phyloP scores from a whole-genome alignment of 2,329 filamentous ascomycete species.

The Penicillium sp. region DNA sequence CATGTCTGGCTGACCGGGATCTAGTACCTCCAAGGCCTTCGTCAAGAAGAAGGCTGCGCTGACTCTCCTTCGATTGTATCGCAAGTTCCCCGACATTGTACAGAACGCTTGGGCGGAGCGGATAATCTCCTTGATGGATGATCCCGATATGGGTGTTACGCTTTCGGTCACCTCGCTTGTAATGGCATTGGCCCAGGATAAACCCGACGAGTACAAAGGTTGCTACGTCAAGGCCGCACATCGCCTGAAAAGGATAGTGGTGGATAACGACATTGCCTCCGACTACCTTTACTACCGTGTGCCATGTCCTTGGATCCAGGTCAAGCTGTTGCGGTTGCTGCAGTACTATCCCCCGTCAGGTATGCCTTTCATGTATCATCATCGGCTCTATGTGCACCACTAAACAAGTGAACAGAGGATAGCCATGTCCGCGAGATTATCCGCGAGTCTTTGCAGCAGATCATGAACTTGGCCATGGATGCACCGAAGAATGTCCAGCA shows the following conservation, averaged over 20 bases:
- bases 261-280: slow-evolving; percentile 77
- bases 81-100: slow-evolving; percentile 86
- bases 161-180: slow-evolving; percentile 92
- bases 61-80: slow-evolving; percentile 83
- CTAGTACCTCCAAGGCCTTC: slow-evolving; percentile 80
- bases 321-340: slow-evolving; percentile 81
- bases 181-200: slow-evolving; percentile 87
- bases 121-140: slow-evolving; percentile 98
- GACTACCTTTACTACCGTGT: slow-evolving; percentile 99
- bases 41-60: slow-evolving; percentile 98
- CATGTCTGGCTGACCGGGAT: too few species aligned
- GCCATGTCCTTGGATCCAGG: slow-evolving; percentile 94
- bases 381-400: too few species aligned
- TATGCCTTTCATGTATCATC: slow-evolving; percentile 31
- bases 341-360: slow-evolving; percentile 95
- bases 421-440: slow-evolving; percentile 86
- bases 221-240: slow-evolving; percentile 90
- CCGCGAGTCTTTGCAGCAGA: slow-evolving; percentile 79
- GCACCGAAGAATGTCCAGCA: slow-evolving; percentile 97
- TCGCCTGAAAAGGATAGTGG: slow-evolving; percentile 75
- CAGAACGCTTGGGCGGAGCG: slow-evolving; percentile 95
- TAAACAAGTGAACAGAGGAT: too few species aligned
- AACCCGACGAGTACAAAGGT: slow-evolving; percentile 86
- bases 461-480: slow-evolving; percentile 83
- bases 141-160: slow-evolving; percentile 83